Percentiles rank a stretch among this genome's conserved stretches.
These are phyloP conservation scores for Fusarium xyrophilum DNA, from an alignment of 2,329 filamentous ascomycete species.

Conservation along the genomic window DNA sequence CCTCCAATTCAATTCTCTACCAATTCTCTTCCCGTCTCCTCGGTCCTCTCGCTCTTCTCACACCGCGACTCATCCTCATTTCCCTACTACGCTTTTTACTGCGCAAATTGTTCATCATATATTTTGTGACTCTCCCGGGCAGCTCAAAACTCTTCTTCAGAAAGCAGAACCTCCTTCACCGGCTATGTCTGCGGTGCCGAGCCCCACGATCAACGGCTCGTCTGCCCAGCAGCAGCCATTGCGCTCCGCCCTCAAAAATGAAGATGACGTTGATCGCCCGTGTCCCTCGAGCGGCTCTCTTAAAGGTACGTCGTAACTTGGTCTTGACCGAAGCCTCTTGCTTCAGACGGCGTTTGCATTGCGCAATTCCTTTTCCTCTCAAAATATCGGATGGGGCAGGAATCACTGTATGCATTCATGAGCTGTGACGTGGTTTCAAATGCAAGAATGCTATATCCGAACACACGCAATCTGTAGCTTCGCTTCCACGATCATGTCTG, in stretches of 20 bases:
- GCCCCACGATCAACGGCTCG: slow-evolving; percentile 34
- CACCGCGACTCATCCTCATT: slow-evolving; percentile 10
- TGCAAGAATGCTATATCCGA: neutral
- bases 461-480: neutral
- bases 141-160: neutral
- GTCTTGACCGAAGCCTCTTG: neutral
- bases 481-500: neutral
- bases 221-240: slow-evolving; percentile 41
- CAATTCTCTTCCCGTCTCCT: slow-evolving; percentile 6
- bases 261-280: slow-evolving; percentile 51
- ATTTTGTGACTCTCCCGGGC: neutral
- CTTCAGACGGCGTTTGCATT: neutral
- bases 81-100: neutral
- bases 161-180: slow-evolving; percentile 5
- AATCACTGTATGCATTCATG: neutral
- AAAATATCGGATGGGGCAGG: slow-evolving; percentile 2
- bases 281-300: slow-evolving; percentile 48
- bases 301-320: slow-evolving; percentile 52
- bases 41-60: slow-evolving; percentile 1
- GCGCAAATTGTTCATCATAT: neutral
- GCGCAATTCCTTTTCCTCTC: neutral
- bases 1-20: slow-evolving; percentile 29
- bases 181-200: slow-evolving; percentile 41
- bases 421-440: neutral
- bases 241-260: slow-evolving; percentile 54